phyloP scores from a whole-genome alignment of 306 rosid genomes.

The Heteromeles arbutifolia region DNA sequence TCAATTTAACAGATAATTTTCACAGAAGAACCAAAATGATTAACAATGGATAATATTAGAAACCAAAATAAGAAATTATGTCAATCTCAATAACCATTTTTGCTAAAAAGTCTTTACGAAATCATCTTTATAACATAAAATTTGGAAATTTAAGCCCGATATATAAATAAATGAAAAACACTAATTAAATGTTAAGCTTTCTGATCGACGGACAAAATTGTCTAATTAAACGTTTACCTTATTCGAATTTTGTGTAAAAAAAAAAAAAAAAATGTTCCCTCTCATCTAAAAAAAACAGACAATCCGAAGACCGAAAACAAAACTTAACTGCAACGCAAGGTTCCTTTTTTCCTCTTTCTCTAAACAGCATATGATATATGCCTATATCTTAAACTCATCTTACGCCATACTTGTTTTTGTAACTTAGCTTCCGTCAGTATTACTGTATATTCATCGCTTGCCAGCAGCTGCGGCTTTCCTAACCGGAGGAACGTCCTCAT shows the following conservation, averaged over 20 bases:
- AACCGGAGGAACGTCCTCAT: conserved; percentile 65
- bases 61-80: too few species aligned
- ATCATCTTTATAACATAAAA: too few species aligned
- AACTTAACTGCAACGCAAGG: conserved; percentile 41
- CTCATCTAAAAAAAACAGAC: conserved; percentile 21
- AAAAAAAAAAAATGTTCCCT: conserved; percentile 34
- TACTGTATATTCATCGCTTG: conserved; percentile 41
- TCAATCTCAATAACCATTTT: too few species aligned
- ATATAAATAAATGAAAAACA: background rate
- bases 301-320: conserved; percentile 33
- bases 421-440: conserved; percentile 13
- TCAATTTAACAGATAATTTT: too few species aligned
- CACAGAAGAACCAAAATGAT: too few species aligned
- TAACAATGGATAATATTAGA: fast-evolving
- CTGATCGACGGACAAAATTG: conserved; percentile 15
- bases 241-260: conserved; percentile 36
- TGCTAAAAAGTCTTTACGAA: too few species aligned
- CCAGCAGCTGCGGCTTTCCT: conserved; percentile 58
- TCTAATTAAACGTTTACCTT: conserved; percentile 34
- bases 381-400: conserved; percentile 35
- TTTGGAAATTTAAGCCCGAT: too few species aligned
- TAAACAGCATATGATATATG: conserved; percentile 25
- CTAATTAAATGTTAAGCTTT: background rate
- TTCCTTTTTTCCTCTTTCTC: conserved; percentile 3
- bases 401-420: conserved; percentile 28